A percentile compares a stretch with the other conserved stretches of the same genome.
Conservation (phyloP, 2,329 filamentous ascomycete genomes). For the Hypoxylon sp. region DNA sequence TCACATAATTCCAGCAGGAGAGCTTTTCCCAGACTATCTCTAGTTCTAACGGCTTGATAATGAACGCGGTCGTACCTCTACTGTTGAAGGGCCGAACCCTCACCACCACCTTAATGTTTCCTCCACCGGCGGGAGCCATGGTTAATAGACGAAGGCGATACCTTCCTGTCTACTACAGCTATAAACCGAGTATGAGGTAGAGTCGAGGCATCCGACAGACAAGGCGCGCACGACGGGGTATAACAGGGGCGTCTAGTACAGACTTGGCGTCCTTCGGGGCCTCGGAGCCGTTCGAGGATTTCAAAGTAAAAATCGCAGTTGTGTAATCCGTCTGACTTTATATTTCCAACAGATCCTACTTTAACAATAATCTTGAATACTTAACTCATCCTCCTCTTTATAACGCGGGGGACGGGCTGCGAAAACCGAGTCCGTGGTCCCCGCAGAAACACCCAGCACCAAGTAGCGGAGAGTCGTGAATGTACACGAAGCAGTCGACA, state of each 20-base stretch:
- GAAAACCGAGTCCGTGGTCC: slow-evolving; percentile 21
- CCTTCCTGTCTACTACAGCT: slow-evolving; percentile 46
- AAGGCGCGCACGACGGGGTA: slow-evolving; percentile 35
- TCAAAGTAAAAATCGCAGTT: slow-evolving; percentile 25
- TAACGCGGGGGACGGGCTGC: slow-evolving; percentile 30
- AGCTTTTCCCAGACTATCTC: slow-evolving; percentile 1
- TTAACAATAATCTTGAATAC: slow-evolving; percentile 6
- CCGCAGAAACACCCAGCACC: slow-evolving; percentile 26
- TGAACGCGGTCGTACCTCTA: slow-evolving; percentile 74
- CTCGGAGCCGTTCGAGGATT: slow-evolving; percentile 24
- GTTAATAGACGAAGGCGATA: slow-evolving; percentile 48
- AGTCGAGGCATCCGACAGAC: slow-evolving; percentile 49
- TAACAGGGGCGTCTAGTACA: slow-evolving; percentile 24
- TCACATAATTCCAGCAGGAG: slow-evolving; percentile 5
- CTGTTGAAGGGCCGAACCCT: slow-evolving; percentile 95
- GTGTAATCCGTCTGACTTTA: slow-evolving; percentile 22
- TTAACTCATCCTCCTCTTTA: slow-evolving; percentile 37
- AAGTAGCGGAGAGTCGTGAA: slow-evolving; percentile 29
- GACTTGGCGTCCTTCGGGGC: slow-evolving; percentile 19
- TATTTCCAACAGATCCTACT: slow-evolving; percentile 31
- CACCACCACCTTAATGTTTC: slow-evolving; percentile 99
- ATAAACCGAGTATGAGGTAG: slow-evolving; percentile 37
- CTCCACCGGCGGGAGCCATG: slow-evolving; percentile 81
- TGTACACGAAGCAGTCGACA: slow-evolving; percentile 24
- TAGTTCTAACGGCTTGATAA: slow-evolving; percentile 10